phyloP scores from a whole-genome alignment of 108 stramenopile species.

The Cyclostephanos tholiformis region DNA sequence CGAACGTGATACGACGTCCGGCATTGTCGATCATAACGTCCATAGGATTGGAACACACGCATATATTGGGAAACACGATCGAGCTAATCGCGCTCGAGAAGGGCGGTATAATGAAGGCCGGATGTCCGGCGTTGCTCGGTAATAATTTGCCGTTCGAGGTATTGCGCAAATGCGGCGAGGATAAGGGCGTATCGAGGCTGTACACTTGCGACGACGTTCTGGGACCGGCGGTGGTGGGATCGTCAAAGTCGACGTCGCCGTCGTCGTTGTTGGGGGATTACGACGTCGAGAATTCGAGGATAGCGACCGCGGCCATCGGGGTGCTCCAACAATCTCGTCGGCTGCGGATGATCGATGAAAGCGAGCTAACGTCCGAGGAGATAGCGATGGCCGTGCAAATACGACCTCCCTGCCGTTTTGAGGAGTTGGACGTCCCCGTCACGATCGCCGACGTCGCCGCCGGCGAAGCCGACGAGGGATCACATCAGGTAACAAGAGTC shows the following conservation, averaged over 20 bases:
- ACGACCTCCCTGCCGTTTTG: conserved; percentile 94
- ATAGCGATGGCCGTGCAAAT: conserved; percentile 61
- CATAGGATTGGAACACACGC: conserved; percentile 96
- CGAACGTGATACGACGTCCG: conserved; percentile 84
- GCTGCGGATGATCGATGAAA: too few relatives aligned
- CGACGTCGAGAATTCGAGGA: conserved; percentile 82
- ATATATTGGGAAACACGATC: conserved; percentile 91
- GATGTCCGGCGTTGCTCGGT: conserved; percentile 87
- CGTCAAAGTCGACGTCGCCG: too few relatives aligned
- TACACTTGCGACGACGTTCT: conserved; percentile 70
- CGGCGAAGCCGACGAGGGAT: not conserved
- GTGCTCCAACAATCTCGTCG: conserved; percentile 61
- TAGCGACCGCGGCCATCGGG: conserved; percentile 77
- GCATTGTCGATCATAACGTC: conserved; percentile 87
- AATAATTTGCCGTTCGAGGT: conserved; percentile 75
- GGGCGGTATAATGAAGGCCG: conserved; percentile 93
- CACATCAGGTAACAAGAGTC: conserved; percentile 10
- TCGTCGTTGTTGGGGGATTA: conserved; percentile 58
- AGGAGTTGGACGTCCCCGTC: conserved; percentile 58
- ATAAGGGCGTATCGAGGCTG: conserved; percentile 58
- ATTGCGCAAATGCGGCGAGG: conserved; percentile 59
- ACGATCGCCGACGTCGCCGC: not conserved
- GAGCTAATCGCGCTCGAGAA: conserved; percentile 93
- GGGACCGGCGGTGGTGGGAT: conserved; percentile 25
- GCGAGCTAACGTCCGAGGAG: conserved; percentile 30